Evolutionary conservation across 805 yeast genomes (phyloP).

Genomic region (Cyberlindnera galapagoensis): DNA sequence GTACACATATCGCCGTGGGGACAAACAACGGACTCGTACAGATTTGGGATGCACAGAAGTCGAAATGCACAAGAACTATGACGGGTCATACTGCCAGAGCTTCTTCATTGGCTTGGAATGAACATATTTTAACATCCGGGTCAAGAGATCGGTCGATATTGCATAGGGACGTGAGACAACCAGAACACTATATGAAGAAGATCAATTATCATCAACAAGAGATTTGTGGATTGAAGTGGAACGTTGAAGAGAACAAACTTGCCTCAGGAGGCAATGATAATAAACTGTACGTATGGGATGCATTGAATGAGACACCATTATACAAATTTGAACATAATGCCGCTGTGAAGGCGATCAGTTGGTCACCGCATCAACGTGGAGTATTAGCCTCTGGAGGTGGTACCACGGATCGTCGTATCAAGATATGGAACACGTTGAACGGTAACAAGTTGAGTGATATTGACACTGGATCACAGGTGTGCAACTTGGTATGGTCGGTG

Average conservation of each 20-base stretch:
- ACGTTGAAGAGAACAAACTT: conserved; percentile 78
- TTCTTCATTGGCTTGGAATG: conserved; percentile 90
- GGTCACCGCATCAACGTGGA: conserved; percentile 98
- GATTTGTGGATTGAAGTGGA: conserved; percentile 96
- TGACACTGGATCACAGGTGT: conserved; percentile 96
- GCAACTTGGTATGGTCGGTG: conserved; percentile 89
- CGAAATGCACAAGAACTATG: conserved; percentile 83
- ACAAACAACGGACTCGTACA: conserved; percentile 83
- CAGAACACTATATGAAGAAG: conserved; percentile 70
- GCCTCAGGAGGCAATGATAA: conserved; percentile 98
- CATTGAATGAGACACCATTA: conserved; percentile 55
- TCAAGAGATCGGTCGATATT: conserved; percentile 78
- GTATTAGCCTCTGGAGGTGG: conserved; percentile 95
- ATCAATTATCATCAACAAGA: conserved; percentile 82
- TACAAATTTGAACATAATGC: conserved; percentile 84
- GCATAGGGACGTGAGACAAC: conserved; percentile 86
- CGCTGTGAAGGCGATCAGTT: conserved; percentile 93
- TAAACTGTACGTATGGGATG: conserved; percentile 82
- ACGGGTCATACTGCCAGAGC: conserved; percentile 85
- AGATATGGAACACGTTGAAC: conserved; percentile 86
- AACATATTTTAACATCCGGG: conserved; percentile 82
- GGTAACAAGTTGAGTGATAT: conserved; percentile 70
- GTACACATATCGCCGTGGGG: conserved; percentile 92
- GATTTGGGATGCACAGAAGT: conserved; percentile 86
- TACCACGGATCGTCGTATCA: conserved; percentile 84